Conservation (phyloP, 2,329 filamentous ascomycete species). For the Drechslerella coelobrocha region DNA sequence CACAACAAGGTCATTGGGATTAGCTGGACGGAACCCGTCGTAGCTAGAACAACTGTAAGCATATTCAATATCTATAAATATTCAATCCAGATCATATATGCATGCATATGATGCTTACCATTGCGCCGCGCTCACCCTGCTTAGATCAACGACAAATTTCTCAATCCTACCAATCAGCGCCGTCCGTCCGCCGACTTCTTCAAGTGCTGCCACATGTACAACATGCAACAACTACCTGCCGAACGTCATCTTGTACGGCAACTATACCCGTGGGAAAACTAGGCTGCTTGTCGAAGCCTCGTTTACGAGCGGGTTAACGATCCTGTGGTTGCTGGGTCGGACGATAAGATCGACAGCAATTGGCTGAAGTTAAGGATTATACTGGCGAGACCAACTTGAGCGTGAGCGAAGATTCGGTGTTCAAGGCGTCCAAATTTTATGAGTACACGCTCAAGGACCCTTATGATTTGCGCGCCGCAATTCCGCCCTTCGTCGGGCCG, state of each 20-base stretch:
- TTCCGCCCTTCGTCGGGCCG: conserved; percentile 28
- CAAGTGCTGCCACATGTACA: conserved; percentile 52
- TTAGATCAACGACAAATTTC: conserved; percentile 54
- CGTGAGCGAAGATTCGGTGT: too few relatives aligned
- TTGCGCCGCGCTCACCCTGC: too few relatives aligned
- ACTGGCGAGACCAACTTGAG: conserved; percentile 46
- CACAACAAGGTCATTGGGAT: conserved; percentile 54
- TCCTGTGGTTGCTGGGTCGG: conserved; percentile 50
- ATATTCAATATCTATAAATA: neutral
- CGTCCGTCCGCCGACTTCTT: conserved; percentile 53
- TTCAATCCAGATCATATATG: neutral
- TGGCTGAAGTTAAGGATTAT: conserved; percentile 53
- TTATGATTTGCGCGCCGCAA: conserved; percentile 31
- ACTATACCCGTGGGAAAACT: conserved; percentile 53
- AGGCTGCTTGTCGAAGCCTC: conserved; percentile 52
- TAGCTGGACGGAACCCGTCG: conserved; percentile 53
- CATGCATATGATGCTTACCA: conserved; percentile 7
- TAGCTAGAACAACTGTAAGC: conserved; percentile 51
- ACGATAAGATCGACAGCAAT: conserved; percentile 51
- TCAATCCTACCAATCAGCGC: conserved; percentile 53
- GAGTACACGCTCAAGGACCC: conserved; percentile 33
- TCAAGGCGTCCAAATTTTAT: conserved; percentile 41
- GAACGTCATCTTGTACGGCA: conserved; percentile 53
- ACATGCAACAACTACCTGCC: conserved; percentile 53
- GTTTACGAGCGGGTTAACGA: conserved; percentile 53